Percentiles rank a stretch among this genome's conserved stretches.
These are phyloP conservation scores for Cicer pinnatifidum DNA, from an alignment of 306 rosid species.

Conservation along the genomic window DNA sequence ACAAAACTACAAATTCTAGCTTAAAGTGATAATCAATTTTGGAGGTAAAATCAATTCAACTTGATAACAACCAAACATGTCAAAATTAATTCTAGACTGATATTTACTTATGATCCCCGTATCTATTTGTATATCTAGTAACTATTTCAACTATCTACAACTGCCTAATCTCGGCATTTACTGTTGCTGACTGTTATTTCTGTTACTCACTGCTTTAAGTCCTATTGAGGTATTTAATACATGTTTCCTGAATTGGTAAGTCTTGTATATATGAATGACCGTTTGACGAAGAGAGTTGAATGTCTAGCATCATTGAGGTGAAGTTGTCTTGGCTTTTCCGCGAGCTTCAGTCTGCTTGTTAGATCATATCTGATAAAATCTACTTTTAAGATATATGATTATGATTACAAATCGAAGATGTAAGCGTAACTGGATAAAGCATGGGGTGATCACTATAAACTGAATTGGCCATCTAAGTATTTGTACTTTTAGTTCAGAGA, in stretches of 20 bases:
- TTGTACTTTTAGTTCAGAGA: not conserved
- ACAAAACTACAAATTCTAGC: no score
- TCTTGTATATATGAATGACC: slow-evolving; percentile 5
- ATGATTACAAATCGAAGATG: not conserved
- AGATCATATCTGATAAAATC: not conserved
- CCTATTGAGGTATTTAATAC: not conserved
- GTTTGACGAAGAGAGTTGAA: not conserved
- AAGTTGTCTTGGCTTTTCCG: not conserved
- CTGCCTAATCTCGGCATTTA: not conserved
- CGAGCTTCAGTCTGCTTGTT: not conserved
- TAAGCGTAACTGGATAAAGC: not conserved
- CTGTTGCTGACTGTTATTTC: not conserved
- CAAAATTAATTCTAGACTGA: no score
- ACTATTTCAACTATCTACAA: not conserved
- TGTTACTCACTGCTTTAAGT: not conserved
- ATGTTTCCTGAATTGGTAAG: not conserved
- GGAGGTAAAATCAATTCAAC: no score
- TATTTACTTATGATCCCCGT: not conserved
- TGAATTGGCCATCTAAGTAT: not conserved
- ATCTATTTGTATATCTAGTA: not conserved
- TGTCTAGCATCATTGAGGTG: not conserved
- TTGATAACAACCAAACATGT: no score
- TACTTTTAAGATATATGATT: not conserved
- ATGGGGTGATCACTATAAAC: not conserved
- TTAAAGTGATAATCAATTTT: no score